A percentile compares a stretch with the other conserved stretches of the same genome.
Conservation (phyloP, 257 asterid genomes). For the Capsicum pubescens region DNA sequence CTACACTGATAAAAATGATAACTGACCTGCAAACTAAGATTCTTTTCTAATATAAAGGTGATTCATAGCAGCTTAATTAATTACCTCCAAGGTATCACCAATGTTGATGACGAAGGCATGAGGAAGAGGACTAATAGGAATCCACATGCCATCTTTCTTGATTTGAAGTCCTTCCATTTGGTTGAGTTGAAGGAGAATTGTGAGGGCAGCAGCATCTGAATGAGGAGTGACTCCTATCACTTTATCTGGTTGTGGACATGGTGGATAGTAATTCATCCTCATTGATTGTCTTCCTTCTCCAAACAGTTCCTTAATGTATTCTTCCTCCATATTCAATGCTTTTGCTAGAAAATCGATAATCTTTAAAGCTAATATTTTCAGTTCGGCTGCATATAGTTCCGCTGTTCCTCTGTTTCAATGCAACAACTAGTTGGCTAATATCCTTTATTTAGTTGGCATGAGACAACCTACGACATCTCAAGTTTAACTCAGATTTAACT, state of each 20-base stretch:
- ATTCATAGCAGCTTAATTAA: not conserved
- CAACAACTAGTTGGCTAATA: not conserved
- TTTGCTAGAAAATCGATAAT: slow-evolving; percentile 43
- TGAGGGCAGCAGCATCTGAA: slow-evolving; percentile 35
- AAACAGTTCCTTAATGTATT: slow-evolving; percentile 39
- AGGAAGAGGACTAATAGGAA: slow-evolving; percentile 34
- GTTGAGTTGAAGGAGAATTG: slow-evolving; percentile 32
- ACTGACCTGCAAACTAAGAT: not conserved
- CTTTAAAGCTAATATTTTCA: slow-evolving; percentile 49
- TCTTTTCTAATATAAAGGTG: not conserved
- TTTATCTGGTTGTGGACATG: slow-evolving; percentile 35
- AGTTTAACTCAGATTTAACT: not conserved
- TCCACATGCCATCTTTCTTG: slow-evolving; percentile 32
- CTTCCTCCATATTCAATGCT: slow-evolving; percentile 46
- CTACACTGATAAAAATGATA: not conserved
- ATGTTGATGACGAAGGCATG: slow-evolving; percentile 35
- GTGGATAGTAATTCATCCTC: slow-evolving; percentile 34
- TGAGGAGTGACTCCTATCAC: slow-evolving; percentile 38
- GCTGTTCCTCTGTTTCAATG: slow-evolving; percentile 48
- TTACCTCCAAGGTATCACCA: slow-evolving; percentile 39
- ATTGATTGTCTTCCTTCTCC: not conserved
- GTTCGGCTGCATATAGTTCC: slow-evolving; percentile 51
- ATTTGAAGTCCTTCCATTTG: slow-evolving; percentile 37
- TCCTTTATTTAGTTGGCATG: not conserved
- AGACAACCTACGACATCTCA: not conserved